Evolutionary conservation across 176 grass and related monocot species (phyloP), one percentile per base, ranked within the genome.

Genomic region (Lolium perenne): DNA sequence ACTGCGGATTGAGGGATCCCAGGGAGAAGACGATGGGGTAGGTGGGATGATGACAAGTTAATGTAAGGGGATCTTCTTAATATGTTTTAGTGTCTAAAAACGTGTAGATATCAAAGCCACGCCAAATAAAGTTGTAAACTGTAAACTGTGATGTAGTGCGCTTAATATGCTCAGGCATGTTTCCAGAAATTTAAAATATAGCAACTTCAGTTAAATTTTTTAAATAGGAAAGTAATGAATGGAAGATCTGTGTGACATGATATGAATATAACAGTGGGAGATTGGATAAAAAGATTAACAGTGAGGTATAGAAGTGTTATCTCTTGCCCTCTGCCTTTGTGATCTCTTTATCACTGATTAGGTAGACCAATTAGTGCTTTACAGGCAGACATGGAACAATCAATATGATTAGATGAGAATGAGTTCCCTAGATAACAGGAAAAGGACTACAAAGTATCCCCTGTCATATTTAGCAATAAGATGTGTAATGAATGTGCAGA

Each of bases 391-490:
- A 16, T 14, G 46, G 50, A 77, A 82, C 22, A 62, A 2, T 87
- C 29, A 25, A 81, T 18, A 76, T 65, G 38, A 32, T 10, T 65
- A 43, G 16, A 76, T 21, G 22, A 17, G 49, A 65, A 21, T 81
- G 45, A 64, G 69, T 74, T 53, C 26, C 12, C 50, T 69, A 48
- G 7, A 26, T 70, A 70, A 74, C 73, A 60, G 40, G 25, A 49
- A 43, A 53, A 74, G 1, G 41, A 59, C 47, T 58, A 49, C 22
- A 45, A 17, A 83, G 26, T 58, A 7, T 71, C 53, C 20, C 29
- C 10, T 49, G 62, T 32, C 53, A 59, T 88, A 83, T 56, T 78
- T 78, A 70, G 61, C 67, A 77, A 15, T 51, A 88, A 60, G 74
- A 78, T 71, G 7, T 3, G 25, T 78, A 71, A 60, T 78, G 78